Percentiles rank a stretch among this genome's conserved stretches.
Evolutionary conservation across 1,284 basidiomycete genomes (phyloP).

Genomic region (Fomitopsis betulina): DNA sequence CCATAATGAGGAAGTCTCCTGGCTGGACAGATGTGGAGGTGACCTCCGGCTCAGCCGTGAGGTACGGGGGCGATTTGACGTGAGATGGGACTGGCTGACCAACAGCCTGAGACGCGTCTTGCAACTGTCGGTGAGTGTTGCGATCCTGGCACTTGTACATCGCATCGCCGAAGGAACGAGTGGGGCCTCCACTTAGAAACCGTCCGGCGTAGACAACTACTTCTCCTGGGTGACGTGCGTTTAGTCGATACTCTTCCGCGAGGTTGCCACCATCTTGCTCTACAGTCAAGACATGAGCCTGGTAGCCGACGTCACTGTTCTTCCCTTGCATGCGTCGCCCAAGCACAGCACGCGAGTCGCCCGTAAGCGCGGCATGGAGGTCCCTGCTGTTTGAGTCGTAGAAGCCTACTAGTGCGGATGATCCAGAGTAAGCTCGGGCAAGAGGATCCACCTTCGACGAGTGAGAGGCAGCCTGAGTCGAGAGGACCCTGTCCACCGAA

Average conservation of each 20-base stretch:
- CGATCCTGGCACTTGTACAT: conserved; percentile 44
- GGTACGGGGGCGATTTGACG: conserved; percentile 43
- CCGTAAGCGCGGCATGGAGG: conserved; percentile 47
- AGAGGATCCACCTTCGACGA: conserved; percentile 17
- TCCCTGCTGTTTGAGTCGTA: conserved; percentile 39
- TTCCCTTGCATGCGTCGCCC: conserved; percentile 37
- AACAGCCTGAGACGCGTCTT: conserved; percentile 30
- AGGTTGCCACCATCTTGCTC: conserved; percentile 47
- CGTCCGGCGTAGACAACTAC: conserved; percentile 34
- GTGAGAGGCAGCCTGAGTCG: conserved; percentile 13
- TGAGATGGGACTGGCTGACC: conserved; percentile 24
- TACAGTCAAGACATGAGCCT: conserved; percentile 45
- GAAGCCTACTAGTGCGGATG: conserved; percentile 39
- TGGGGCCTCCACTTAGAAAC: conserved; percentile 38
- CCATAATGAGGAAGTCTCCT: conserved; percentile 54
- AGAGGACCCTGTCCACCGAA: conserved; percentile 18
- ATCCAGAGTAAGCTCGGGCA: conserved; percentile 28
- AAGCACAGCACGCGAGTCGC: conserved; percentile 58
- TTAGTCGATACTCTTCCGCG: conserved; percentile 34
- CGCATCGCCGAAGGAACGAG: conserved; percentile 50
- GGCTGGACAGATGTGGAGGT: conserved; percentile 32
- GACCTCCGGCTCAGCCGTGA: conserved; percentile 58
- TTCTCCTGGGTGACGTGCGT: conserved; percentile 35
- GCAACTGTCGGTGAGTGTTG: conserved; percentile 29
- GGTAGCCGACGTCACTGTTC: conserved; percentile 35